Evolutionary conservation across 495 filamentous ascomycete species (phyloP).

Genomic region (Hamigera avellanea): DNA sequence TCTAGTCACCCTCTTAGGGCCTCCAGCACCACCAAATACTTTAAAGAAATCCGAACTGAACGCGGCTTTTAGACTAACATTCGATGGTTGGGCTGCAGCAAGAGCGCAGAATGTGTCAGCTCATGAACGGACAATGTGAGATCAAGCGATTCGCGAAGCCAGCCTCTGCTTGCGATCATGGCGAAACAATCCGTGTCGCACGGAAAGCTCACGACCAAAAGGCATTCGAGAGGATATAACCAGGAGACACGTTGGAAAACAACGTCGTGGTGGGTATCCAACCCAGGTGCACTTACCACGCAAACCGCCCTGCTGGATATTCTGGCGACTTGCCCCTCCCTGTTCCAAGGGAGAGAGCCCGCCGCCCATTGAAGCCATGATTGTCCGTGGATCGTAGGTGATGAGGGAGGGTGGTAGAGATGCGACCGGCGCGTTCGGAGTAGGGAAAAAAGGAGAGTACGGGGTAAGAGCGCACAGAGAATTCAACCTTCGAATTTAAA

Average conservation of each 20-base stretch:
- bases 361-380: slow-evolving; percentile 12
- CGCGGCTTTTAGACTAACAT: slow-evolving; percentile 9
- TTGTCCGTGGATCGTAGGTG: slow-evolving; percentile 1
- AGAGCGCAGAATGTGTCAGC: not conserved
- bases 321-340: slow-evolving; percentile 7
- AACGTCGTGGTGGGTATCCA: too few relatives aligned
- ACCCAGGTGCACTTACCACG: slow-evolving; percentile 6
- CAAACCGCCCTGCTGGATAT: slow-evolving; percentile 3
- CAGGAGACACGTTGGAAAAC: not conserved
- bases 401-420: not conserved
- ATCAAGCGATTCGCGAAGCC: too few relatives aligned
- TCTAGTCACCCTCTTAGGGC: slow-evolving; percentile 24
- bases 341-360: slow-evolving; percentile 9
- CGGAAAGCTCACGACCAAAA: too few relatives aligned
- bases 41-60: slow-evolving; percentile 26
- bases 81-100: slow-evolving; percentile 14
- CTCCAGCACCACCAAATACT: slow-evolving; percentile 18
- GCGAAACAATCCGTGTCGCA: too few relatives aligned
- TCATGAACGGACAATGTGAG: not conserved
- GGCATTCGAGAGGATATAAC: not conserved
- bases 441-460: not conserved
- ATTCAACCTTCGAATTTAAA: too few relatives aligned
- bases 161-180: too few relatives aligned
- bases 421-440: slow-evolving; percentile 10
- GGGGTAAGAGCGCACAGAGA: not conserved